Evolutionary conservation across 805 yeast species (phyloP).

Genomic region (Starmerella geochares): DNA sequence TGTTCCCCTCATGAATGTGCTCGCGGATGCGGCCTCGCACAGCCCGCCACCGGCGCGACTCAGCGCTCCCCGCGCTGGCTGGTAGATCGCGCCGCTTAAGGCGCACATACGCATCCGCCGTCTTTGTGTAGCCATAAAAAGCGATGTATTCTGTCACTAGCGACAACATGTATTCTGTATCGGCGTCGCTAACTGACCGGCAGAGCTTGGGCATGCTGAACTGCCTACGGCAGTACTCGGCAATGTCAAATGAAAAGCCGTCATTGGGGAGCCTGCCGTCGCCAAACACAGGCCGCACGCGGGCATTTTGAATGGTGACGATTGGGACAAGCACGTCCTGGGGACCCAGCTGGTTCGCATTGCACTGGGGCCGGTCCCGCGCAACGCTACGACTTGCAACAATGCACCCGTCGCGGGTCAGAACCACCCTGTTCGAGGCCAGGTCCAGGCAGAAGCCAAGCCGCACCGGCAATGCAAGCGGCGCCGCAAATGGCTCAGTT

Average conservation of each 20-base stretch:
- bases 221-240: not conserved
- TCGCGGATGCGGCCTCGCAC: not conserved
- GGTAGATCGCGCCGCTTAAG: too few relatives aligned
- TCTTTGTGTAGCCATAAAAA: not conserved
- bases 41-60: too few relatives aligned
- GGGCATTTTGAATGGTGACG: not conserved
- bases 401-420: not conserved
- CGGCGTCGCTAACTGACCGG: not conserved
- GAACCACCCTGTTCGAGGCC: not conserved
- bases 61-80: too few relatives aligned
- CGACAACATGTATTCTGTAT: not conserved
- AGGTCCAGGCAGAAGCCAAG: not conserved
- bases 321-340: not conserved
- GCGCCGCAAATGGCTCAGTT: not conserved
- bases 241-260: not conserved
- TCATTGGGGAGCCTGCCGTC: conserved; percentile 3
- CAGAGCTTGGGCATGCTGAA: not conserved
- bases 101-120: not conserved
- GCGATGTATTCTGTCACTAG: not conserved
- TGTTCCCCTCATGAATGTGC: not conserved
- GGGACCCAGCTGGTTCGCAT: too few relatives aligned
- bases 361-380: not conserved
- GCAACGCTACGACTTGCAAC: not conserved
- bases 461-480: not conserved
- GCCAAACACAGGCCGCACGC: not conserved